Conservation (phyloP, 257 asterid species). For the Thymus mandschuricus region DNA sequence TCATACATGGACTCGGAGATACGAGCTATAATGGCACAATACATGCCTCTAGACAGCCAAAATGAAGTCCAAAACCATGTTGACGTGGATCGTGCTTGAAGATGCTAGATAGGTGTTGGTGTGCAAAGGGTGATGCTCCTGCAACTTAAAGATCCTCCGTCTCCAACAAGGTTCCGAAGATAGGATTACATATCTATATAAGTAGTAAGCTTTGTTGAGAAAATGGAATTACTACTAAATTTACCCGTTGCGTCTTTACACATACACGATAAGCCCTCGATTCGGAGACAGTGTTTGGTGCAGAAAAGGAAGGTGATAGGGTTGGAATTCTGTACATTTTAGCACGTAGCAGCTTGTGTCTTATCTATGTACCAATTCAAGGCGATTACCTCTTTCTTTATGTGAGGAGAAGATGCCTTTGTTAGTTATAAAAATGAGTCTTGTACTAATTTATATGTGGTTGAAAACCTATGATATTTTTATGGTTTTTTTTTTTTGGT, state of each 20-base stretch:
- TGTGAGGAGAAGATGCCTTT: not conserved
- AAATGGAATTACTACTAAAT: constrained; percentile 8
- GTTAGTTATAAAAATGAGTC: not conserved
- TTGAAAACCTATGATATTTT: not conserved
- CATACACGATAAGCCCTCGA: constrained; percentile 20
- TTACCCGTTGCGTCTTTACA: constrained; percentile 28
- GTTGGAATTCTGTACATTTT: constrained; percentile 34
- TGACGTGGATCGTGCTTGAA: constrained; percentile 58
- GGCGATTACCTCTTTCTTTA: constrained; percentile 1
- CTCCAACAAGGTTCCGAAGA: constrained; percentile 38
- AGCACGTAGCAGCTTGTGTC: constrained; percentile 23
- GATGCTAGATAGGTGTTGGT: constrained; percentile 9
- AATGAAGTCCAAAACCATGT: constrained; percentile 60
- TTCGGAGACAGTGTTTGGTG: constrained; percentile 15
- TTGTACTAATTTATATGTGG: not conserved
- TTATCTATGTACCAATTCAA: not conserved
- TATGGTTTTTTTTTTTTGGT: not conserved
- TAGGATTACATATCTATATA: not conserved
- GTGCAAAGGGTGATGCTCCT: constrained; percentile 11
- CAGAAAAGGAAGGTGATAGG: constrained; percentile 22
- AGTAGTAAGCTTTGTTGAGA: constrained; percentile 34
- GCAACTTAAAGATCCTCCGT: constrained; percentile 9
- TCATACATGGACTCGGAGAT: constrained; percentile 87
- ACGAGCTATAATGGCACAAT: constrained; percentile 90
- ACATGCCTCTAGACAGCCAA: constrained; percentile 90